phyloP scores from a whole-genome alignment of 352 stramenopile species.

The Phytophthora hibernalis region DNA sequence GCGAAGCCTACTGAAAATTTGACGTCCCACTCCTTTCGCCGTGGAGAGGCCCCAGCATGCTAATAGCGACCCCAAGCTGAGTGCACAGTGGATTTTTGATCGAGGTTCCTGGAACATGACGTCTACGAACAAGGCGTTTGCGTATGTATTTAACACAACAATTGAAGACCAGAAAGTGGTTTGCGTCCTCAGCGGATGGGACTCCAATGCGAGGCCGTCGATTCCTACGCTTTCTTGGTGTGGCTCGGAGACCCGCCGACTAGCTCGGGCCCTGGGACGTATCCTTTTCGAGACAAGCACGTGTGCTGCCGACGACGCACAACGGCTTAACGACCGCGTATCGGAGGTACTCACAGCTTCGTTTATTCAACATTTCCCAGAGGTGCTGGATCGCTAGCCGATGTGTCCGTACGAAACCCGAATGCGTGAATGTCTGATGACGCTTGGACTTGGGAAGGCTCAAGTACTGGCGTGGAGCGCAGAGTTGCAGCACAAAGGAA shows the following conservation, averaged over 20 bases:
- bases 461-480: conserved; percentile 12
- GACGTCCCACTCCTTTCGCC: conserved; percentile 5
- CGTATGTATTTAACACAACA: conserved; percentile 18
- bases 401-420: conserved; percentile 14
- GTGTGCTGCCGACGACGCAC: conserved; percentile 3
- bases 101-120: conserved; percentile 14
- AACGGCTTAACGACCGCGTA: conserved; percentile 7
- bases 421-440: not conserved
- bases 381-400: conserved; percentile 11
- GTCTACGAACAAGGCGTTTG: conserved; percentile 12
- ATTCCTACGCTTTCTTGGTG: not conserved
- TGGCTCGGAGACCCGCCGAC: not conserved
- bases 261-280: not conserved
- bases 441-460: conserved; percentile 3
- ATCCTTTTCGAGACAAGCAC: conserved; percentile 8
- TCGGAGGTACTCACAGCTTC: not conserved
- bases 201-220: not conserved
- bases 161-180: conserved; percentile 17
- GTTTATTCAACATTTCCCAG: conserved; percentile 2
- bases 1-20: conserved; percentile 1
- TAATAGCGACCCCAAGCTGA: conserved; percentile 1
- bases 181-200: conserved; percentile 3
- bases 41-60: conserved; percentile 1
- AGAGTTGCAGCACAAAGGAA: not conserved
- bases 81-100: conserved; percentile 19